Conservation (phyloP, 345 rosid species). For the Mallotus nudiflorus region DNA sequence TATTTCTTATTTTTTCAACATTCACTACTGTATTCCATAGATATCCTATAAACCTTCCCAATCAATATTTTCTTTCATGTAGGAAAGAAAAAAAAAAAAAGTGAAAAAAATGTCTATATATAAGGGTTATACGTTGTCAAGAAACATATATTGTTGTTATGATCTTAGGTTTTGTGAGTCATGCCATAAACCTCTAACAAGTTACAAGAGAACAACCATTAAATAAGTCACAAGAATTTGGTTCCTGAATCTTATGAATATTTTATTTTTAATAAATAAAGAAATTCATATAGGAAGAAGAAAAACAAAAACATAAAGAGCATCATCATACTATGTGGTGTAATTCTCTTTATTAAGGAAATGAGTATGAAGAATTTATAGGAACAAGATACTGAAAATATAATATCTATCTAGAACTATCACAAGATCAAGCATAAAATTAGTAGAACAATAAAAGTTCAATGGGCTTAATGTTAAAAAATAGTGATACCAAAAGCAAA, state of each 20-base stretch:
- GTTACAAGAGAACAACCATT: background rate
- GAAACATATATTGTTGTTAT: no score
- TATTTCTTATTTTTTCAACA: background rate
- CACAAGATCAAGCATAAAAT: background rate
- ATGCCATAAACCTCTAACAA: constrained; percentile 3
- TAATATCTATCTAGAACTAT: background rate
- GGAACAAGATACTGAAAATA: background rate
- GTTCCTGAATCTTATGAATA: background rate
- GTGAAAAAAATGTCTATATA: no score
- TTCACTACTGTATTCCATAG: background rate
- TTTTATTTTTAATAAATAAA: background rate
- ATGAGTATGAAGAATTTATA: background rate
- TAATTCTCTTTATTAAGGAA: background rate
- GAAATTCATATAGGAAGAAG: no score
- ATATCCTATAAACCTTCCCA: background rate
- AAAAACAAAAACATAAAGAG: background rate
- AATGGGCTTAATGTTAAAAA: no score
- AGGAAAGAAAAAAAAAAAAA: background rate
- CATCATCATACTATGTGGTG: background rate
- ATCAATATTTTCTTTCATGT: background rate
- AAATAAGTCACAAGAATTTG: background rate
- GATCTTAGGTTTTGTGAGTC: background rate
- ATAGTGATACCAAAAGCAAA: no score
- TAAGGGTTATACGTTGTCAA: no score
- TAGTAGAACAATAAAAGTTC: background rate